Evolutionary conservation across 2,329 filamentous ascomycete genomes (phyloP), one percentile per base, ranked within the genome.

Genomic region (Leptoxyphium fumago): DNA sequence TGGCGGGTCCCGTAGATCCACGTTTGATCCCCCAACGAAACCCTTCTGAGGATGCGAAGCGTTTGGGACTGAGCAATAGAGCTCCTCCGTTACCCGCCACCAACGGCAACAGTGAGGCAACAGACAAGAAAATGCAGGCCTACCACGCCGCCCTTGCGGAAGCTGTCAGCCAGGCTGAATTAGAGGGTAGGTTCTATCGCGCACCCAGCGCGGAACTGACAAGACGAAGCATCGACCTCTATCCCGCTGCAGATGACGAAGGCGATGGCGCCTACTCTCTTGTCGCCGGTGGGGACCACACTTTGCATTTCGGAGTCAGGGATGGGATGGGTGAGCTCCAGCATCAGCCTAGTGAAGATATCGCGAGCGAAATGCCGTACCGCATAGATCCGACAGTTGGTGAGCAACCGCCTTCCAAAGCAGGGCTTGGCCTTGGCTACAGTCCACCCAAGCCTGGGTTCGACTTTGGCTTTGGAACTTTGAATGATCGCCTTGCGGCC

Each of bases 81-180:
- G 73, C 73, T 45, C 74, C 77, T 7, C 70, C 66, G 5, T 70
- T 71, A 50, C 78, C 73, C 17, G 52, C 53, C 49, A 59, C 18
- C 53, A 55, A 60, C 41, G 30, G 50, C 42, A 40, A 51, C 49
- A 2, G 40, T 46, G 38, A 21, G 66, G 32, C 55, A 73, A 32
- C 73, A 72, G 18, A 69, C 54, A 68, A 72, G 30, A 78, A 73
- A 45, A 65, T 83, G 15, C 77, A 78, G 38, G 81, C 77, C 1
- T 89, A 95, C 55, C 87, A 94, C 57, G 82, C 82, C 43, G 86
- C 87, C 1, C 70, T 96, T 4, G 86, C 85, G 1, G 80, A 83
- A 40, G 89, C 87, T 6, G 82, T 86, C 9, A 80, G 82, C 48
- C 73, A 81, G 57, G 86, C 87, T 5, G 82, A 78, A 17, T 77